Evolutionary conservation across 805 yeast species (phyloP), one percentile per base, ranked within the genome.

Genomic region (Diddensiella transvaalensis): DNA sequence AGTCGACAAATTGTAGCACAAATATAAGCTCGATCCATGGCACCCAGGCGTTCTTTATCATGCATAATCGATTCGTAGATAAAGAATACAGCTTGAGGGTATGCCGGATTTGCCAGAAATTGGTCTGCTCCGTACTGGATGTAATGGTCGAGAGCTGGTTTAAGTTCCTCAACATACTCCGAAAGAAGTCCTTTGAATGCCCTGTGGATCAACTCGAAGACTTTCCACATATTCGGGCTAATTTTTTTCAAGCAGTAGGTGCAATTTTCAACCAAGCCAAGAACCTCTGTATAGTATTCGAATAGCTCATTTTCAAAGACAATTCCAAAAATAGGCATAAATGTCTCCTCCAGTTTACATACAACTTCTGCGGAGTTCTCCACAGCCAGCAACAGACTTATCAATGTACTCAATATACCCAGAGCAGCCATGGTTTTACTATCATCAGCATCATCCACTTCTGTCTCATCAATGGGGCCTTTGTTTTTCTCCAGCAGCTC

Each of bases 401-500:
- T 79, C 69, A 90, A 77, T 2, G 96, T 90, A 56, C 83, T 83
- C 54, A 91, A 65, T 29, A 89, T 76, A 11, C 96, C 95, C 18
- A 82, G 68, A 0, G 90, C 95, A 18, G 96, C 88, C 76, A 82
- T 78, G 39, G 83, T 80, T 65, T 88, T 89, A 51, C 86, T 95
- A 11, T 79, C 75, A 23, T 62, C 68, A 43, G 69, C 70, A 32
- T 73, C 74, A 19, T 70, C 71, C 21, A 53, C 60, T 40, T 69
- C 65, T 18, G 55, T 64, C 15, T 67, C 58, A 10, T 67, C 73
- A 17, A 64, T 62, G 40, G 72, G 71, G 5, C 63, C 63, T 47
- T 75, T 78, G 22, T 63, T 63, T 40, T 66, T 50, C 22, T 85
- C 95, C 47, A 79, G 68, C 26, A 87, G 66, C 44, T 90, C 96